Conservation (phyloP, 1,284 basidiomycete genomes). For the Wolfiporia cocos region DNA sequence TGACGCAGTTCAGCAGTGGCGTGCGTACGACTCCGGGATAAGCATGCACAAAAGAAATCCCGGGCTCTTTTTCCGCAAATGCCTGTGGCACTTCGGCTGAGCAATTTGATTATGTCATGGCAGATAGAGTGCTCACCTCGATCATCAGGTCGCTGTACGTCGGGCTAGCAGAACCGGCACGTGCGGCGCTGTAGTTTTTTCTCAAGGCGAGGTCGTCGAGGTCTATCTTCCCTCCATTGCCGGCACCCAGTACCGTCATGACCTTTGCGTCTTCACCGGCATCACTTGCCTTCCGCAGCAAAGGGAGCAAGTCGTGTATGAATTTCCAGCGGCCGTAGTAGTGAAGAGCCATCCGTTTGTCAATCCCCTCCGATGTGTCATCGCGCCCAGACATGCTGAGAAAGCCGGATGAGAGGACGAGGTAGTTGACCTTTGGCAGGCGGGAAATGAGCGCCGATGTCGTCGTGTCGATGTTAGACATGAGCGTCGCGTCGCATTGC, state of each 20-base stretch:
- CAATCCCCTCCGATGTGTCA: constrained; percentile 24
- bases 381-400: constrained; percentile 23
- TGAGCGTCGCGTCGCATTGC: constrained; percentile 29
- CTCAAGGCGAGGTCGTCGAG: constrained; percentile 29
- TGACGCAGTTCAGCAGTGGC: constrained; percentile 17
- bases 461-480: constrained; percentile 25
- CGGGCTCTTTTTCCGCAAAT: constrained; percentile 25
- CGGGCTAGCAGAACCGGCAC: constrained; percentile 16
- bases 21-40: constrained; percentile 29
- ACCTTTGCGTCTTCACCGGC: constrained; percentile 22
- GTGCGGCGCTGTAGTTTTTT: constrained; percentile 21
- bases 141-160: constrained; percentile 31
- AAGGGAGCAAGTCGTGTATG: constrained; percentile 20
- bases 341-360: constrained; percentile 19
- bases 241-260: constrained; percentile 17
- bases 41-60: constrained; percentile 27
- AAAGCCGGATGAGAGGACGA: constrained; percentile 27
- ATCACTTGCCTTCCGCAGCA: constrained; percentile 19
- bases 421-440: constrained; percentile 29
- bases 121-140: constrained; percentile 23
- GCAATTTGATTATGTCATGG: background rate
- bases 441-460: constrained; percentile 18
- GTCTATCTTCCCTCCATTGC: constrained; percentile 19
- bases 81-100: constrained; percentile 10
- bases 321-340: constrained; percentile 27